These are phyloP conservation scores for Pichia kluyveri DNA, from an alignment of 805 yeast genomes.

Conservation along the genomic window DNA sequence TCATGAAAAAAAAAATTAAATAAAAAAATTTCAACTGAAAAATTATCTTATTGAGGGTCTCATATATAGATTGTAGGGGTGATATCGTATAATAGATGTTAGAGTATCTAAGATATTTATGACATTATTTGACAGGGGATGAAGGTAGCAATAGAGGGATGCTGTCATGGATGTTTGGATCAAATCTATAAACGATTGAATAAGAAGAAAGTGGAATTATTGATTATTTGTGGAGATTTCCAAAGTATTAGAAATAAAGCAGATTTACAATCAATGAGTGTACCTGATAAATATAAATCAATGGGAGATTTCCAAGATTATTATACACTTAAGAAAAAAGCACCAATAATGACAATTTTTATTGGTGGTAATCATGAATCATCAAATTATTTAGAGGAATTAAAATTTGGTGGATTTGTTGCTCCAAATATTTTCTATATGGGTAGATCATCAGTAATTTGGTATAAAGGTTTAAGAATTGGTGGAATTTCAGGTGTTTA, in stretches of 20 bases:
- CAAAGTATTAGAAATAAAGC: conserved; percentile 60
- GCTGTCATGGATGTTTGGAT: conserved; percentile 77
- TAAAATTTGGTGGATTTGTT: conserved; percentile 87
- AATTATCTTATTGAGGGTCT: no score
- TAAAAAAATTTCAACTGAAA: no score
- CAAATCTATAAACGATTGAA: conserved; percentile 37
- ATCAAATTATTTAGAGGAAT: conserved; percentile 62
- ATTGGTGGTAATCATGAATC: conserved; percentile 97
- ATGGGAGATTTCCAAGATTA: conserved; percentile 78
- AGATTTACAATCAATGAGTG: conserved; percentile 64
- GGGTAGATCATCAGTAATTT: conserved; percentile 68
- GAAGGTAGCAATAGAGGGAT: conserved; percentile 71
- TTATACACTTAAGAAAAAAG: conserved; percentile 47
- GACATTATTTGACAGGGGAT: conserved; percentile 5
- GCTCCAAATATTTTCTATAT: conserved; percentile 80
- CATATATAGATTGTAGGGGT: no score
- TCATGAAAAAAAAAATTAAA: no score
- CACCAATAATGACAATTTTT: conserved; percentile 73
- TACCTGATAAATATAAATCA: conserved; percentile 66
- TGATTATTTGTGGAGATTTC: conserved; percentile 86
- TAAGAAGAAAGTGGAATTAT: conserved; percentile 36
- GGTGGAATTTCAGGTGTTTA: conserved; percentile 83
- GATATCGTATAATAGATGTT: no score
- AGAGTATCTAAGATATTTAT: no score
- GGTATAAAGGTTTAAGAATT: conserved; percentile 68